Conservation (phyloP, 1,139 yeast species). For the Blastobotrys buckinghamii region DNA sequence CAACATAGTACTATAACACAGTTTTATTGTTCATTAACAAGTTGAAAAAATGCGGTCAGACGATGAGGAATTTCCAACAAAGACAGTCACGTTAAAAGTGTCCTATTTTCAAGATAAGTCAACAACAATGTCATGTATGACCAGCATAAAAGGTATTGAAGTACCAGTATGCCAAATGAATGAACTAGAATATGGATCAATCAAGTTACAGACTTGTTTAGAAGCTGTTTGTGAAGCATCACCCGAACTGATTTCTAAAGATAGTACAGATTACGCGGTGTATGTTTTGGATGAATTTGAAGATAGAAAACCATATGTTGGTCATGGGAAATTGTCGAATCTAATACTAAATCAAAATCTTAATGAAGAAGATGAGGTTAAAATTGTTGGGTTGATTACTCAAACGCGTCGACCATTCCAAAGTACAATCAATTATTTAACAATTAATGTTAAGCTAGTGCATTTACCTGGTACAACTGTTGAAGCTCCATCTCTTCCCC, state of each 20-base stretch:
- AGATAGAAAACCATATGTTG: slow-evolving; percentile 35
- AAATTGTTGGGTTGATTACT: slow-evolving; percentile 21
- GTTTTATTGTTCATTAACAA: too few relatives aligned
- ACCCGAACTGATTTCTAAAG: slow-evolving; percentile 33
- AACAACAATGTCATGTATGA: slow-evolving; percentile 30
- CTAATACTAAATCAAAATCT: slow-evolving; percentile 14
- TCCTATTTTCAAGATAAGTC: slow-evolving; percentile 33
- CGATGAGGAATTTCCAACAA: slow-evolving; percentile 1
- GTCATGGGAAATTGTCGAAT: slow-evolving; percentile 37
- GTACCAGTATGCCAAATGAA: slow-evolving; percentile 12
- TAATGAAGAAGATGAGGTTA: slow-evolving; percentile 14
- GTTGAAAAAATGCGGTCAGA: slow-evolving; percentile 1
- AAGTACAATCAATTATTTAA: slow-evolving; percentile 20
- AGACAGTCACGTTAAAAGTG: slow-evolving; percentile 27
- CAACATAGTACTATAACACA: not conserved
- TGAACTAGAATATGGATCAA: slow-evolving; percentile 29
- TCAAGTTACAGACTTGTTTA: slow-evolving; percentile 30
- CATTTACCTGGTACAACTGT: slow-evolving; percentile 16
- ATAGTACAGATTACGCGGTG: slow-evolving; percentile 34
- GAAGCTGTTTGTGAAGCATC: slow-evolving; percentile 30
- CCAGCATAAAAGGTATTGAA: slow-evolving; percentile 18
- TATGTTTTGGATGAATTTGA: slow-evolving; percentile 38
- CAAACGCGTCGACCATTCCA: slow-evolving; percentile 17
- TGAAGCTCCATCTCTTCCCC: not conserved
- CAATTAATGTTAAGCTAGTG: slow-evolving; percentile 21